Percentiles rank a stretch among this genome's conserved stretches.
Evolutionary conservation across 2,329 filamentous ascomycete genomes (phyloP).

Genomic region (Penicillium fuscoglaucum): DNA sequence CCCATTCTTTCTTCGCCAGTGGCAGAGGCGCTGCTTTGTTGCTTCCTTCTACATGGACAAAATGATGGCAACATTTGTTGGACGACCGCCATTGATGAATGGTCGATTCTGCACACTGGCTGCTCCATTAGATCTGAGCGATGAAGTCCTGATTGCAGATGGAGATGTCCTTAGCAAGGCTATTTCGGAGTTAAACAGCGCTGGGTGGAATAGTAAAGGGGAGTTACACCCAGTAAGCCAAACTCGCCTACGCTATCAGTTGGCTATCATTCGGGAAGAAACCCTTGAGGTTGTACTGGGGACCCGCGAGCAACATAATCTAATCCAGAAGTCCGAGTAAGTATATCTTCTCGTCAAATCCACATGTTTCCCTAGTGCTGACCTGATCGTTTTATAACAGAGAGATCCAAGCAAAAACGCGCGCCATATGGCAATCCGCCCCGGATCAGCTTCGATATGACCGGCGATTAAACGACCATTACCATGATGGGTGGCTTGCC

Average conservation of each 20-base stretch:
- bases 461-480: slow-evolving; percentile 12
- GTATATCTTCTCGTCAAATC: slow-evolving; percentile 12
- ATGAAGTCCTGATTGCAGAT: slow-evolving; percentile 30
- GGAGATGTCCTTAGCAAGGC: slow-evolving; percentile 27
- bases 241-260: slow-evolving; percentile 29
- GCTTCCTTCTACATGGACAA: slow-evolving; percentile 51
- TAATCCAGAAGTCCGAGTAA: slow-evolving; percentile 32
- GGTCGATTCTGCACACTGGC: slow-evolving; percentile 45
- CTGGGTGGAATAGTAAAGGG: slow-evolving; percentile 31
- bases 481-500: slow-evolving; percentile 20
- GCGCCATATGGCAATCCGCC: slow-evolving; percentile 26
- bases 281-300: slow-evolving; percentile 36
- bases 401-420: slow-evolving; percentile 29
- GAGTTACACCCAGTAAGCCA: slow-evolving; percentile 22
- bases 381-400: slow-evolving; percentile 10
- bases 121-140: slow-evolving; percentile 37
- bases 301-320: slow-evolving; percentile 22
- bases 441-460: slow-evolving; percentile 33
- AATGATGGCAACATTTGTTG: slow-evolving; percentile 52
- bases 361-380: not conserved
- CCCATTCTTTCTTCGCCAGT: slow-evolving; percentile 44
- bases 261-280: slow-evolving; percentile 32
- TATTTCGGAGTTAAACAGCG: slow-evolving; percentile 27
- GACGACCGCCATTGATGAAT: slow-evolving; percentile 50
- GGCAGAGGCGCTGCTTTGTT: slow-evolving; percentile 45